Percentiles rank a stretch among this genome's conserved stretches.
Conservation (phyloP, 805 yeast species). For the Saccharomycopsis selenospora region DNA sequence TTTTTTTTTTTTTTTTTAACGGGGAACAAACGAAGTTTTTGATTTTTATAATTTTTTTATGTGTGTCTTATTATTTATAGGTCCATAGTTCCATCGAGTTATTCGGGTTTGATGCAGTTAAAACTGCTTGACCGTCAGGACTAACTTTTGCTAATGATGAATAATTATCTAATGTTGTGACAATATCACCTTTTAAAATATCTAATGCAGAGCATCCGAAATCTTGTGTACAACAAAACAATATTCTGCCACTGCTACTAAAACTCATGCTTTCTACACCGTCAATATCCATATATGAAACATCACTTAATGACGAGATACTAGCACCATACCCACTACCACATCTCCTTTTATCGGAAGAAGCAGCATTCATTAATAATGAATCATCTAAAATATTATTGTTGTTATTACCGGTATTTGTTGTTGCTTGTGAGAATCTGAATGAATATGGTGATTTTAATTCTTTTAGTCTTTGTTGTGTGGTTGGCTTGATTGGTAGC, state of each 20-base stretch:
- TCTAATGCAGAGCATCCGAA: constrained; percentile 77
- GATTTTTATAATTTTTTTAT: no score
- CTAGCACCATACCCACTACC: constrained; percentile 5
- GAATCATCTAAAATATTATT: constrained; percentile 20
- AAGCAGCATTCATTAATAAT: constrained; percentile 14
- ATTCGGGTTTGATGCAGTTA: constrained; percentile 74
- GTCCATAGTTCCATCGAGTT: constrained; percentile 63
- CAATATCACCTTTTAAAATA: constrained; percentile 51
- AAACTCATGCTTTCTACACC: constrained; percentile 70
- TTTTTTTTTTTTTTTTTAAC: no score
- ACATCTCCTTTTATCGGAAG: not conserved
- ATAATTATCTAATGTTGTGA: constrained; percentile 64
- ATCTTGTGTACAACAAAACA: constrained; percentile 72
- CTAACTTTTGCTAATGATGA: constrained; percentile 56
- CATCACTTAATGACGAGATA: not conserved
- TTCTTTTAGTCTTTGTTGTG: constrained; percentile 11
- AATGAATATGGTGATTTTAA: constrained; percentile 15
- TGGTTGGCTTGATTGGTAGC: constrained; percentile 18
- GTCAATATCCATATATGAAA: constrained; percentile 33
- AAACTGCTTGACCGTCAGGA: constrained; percentile 68
- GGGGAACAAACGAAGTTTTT: no score
- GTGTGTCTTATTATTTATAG: not conserved
- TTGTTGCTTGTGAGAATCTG: constrained; percentile 3
- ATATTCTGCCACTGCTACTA: constrained; percentile 63
- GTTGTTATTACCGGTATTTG: constrained; percentile 20